Base-by-base conservation (phyloP, 495 filamentous ascomycete genomes). In the Xanthoparmelia taractica region DNA sequence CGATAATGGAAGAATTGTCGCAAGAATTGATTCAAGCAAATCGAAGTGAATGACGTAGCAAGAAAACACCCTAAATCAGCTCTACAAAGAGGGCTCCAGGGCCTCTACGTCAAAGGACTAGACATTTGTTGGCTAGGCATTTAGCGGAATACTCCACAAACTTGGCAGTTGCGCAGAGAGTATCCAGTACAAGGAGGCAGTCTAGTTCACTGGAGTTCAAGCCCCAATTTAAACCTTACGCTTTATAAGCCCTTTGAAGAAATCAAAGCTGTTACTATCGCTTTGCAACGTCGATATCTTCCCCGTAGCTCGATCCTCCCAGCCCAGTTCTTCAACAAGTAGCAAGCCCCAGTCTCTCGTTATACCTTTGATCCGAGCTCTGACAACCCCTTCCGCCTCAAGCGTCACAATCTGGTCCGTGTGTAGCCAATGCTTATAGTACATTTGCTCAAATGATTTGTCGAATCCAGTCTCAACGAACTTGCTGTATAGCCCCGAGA, bases 231-330 rank as follows among this genome's bases (percentile, higher is more conserved):
- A 91, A 11, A 88, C 71, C 80, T 94, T 97, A 71, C 86, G 81
- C 81, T 83, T 91, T 57, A 98, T 74, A 74, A 99, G 72, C 0
- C 94, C 94, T 71, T 80, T 87, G 74, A 96, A 93, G 76, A 97
- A 99, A 77, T 99, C 95, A 78, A 99, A 99, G 76, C 91, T 96
- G 69, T 99, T 99, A 70, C 91, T 91, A 69, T 99, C 94, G 73
- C 89, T 97, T 77, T 97, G 92, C 74, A 98, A 76, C 70, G 87
- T 84, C 80, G 85, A 92, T 50, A 88, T 78, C 72, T 82, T 87
- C 2, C 93, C 92, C 13, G 90, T 97, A 1, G 77, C 72, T 64
- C 84, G 74, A 67, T 89, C 90, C 50, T 87, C 82, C 77, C 77
- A 84, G 4, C 81, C 85, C 58, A 96, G 67, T 77, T 96, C 94